Conservation (phyloP, 2,329 filamentous ascomycete genomes). For the Curvularia hawaiiensis region DNA sequence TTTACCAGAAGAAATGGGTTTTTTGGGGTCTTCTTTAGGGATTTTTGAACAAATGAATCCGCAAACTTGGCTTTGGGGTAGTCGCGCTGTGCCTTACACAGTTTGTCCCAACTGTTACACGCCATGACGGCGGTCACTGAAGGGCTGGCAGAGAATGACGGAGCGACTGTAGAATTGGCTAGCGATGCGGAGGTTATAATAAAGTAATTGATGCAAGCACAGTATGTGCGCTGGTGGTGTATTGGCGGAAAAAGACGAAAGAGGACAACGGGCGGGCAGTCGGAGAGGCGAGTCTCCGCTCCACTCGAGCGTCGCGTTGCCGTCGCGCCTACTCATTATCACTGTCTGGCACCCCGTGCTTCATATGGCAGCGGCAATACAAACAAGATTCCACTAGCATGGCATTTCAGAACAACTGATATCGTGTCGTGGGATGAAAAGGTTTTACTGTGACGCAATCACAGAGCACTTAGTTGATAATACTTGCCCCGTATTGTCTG, state of each 20-base stretch:
- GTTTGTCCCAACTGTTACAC: conserved; percentile 43
- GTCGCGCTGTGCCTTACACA: conserved; percentile 39
- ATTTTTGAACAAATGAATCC: conserved; percentile 37
- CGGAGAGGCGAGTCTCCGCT: conserved; percentile 22
- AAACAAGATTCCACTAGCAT: neutral
- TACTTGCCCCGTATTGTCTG: neutral
- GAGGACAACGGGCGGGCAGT: conserved; percentile 14
- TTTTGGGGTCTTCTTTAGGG: conserved; percentile 43
- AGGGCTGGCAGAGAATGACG: neutral
- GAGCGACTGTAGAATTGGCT: neutral
- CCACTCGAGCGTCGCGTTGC: neutral
- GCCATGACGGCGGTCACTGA: conserved; percentile 31
- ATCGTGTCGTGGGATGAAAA: neutral
- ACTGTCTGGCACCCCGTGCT: neutral
- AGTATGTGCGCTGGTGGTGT: conserved; percentile 17
- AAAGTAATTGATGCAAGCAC: conserved; percentile 9
- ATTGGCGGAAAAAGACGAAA: conserved; percentile 18
- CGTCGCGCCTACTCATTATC: neutral
- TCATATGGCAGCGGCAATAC: neutral
- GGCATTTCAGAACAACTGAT: neutral
- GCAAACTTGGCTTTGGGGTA: conserved; percentile 45
- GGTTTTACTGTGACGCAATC: neutral
- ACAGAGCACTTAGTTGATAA: neutral
- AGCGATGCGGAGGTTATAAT: conserved; percentile 9
- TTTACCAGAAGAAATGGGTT: conserved; percentile 44